Evolutionary conservation across 805 yeast species (phyloP), one percentile per base, ranked within the genome.

Genomic region (Ogataea angusta): DNA sequence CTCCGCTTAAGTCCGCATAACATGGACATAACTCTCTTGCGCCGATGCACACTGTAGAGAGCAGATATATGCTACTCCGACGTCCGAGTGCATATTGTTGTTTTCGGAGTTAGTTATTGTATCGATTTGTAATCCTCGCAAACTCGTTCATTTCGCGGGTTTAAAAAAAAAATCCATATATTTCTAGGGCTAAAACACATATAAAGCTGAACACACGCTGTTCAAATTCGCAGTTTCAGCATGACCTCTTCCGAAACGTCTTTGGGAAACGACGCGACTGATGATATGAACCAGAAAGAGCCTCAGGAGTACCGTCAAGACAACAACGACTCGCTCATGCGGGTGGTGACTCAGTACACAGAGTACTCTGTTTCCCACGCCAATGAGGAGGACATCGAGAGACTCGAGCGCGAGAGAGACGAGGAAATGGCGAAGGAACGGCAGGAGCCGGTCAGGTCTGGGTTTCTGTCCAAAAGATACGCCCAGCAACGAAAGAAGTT

Each of bases 261-360:
- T 19, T 19, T 19, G 9, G 21, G 21, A 19, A 19, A 19, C 3
- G 21, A 19, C 9, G 10, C 21, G 3, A 19, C 21, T 6, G 21
- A 19, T 3, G 21, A 19, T 7, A 9, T 9, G 10, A 19, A 19
- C 21, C 21, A 19, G 21, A 24, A 12, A 12, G 27, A 24, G 5
- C 27, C 27, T 12, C 27, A 24, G 27, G 14, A 30, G n/a, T 6
- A 12, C 7, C 10, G 23, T 10, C 12, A 18, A 9, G 10, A 30
- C 19, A 36, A 32, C 16, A n/a, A 10, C 15, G 13, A 28, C 33
- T 28, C 35, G 4, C 35, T 58, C 4, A 16, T 54, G 31, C 38
- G 61, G 34, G 42, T 52, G 5, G 52, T 52, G 6, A 51, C 62
- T 2, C 42, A 49, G 21, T 55, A 44, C 34, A 58, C 59, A 1